Percentiles rank a stretch among this genome's conserved stretches.
These are phyloP conservation scores for Lactifluus volemus DNA, from an alignment of 768 basidiomycete species.

Conservation along the genomic window DNA sequence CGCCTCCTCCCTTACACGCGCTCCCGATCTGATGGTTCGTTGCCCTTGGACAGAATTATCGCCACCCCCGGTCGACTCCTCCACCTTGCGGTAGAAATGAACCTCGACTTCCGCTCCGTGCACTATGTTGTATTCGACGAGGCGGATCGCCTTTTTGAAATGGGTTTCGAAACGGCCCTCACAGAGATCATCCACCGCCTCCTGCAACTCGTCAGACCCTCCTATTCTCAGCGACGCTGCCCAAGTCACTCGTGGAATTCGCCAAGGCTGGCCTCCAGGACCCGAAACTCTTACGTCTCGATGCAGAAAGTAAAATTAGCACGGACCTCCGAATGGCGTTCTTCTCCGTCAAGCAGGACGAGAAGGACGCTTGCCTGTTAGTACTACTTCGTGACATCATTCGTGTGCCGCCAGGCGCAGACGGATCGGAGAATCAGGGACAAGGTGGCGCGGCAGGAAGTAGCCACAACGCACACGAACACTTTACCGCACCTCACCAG, in stretches of 20 bases:
- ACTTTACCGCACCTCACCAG: conserved; percentile 69
- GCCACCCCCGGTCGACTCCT: conserved; percentile 96
- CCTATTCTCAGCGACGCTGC: conserved; percentile 93
- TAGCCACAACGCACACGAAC: conserved; percentile 42
- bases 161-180: conserved; percentile 91
- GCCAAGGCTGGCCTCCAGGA: conserved; percentile 94
- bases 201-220: conserved; percentile 79
- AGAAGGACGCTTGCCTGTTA: conserved; percentile 90
- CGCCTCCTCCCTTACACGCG: not conserved
- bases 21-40: conserved; percentile 9
- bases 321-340: conserved; percentile 90
- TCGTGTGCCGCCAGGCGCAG: conserved; percentile 54
- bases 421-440: conserved; percentile 25
- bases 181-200: conserved; percentile 88
- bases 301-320: conserved; percentile 94
- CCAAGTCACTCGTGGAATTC: conserved; percentile 93
- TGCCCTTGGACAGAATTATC: conserved; percentile 57
- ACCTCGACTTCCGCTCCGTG: conserved; percentile 76
- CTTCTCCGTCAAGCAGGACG: conserved; percentile 83
- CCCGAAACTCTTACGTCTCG: conserved; percentile 92
- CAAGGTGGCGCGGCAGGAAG: conserved; percentile 30
- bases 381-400: conserved; percentile 82
- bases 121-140: conserved; percentile 96
- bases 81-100: conserved; percentile 97
- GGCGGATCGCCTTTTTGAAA: conserved; percentile 96